A percentile compares a stretch with the other conserved stretches of the same genome.
Evolutionary conservation across 164 flowering plant genomes (phyloP).

Genomic region (Vitis labrusca): DNA sequence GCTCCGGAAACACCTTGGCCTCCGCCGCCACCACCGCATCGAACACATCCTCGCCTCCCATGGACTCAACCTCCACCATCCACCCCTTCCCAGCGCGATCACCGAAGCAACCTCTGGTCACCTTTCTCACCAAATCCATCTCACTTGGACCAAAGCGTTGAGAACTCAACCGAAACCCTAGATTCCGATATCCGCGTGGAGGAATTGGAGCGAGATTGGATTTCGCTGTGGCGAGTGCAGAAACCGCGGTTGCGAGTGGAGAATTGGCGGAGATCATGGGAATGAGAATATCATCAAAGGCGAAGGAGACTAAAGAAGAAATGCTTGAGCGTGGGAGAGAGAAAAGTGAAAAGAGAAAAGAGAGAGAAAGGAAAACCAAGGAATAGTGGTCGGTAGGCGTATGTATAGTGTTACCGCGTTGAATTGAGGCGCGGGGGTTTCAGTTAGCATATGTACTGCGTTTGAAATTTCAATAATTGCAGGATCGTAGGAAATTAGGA

Average conservation of each 20-base stretch:
- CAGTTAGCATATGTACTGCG: too few relatives aligned
- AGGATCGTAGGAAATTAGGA: too few relatives aligned
- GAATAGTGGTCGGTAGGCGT: too few relatives aligned
- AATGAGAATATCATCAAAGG: too few relatives aligned
- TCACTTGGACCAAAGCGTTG: not conserved
- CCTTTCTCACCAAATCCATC: slow-evolving; percentile 25
- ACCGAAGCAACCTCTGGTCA: slow-evolving; percentile 40
- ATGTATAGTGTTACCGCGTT: too few relatives aligned
- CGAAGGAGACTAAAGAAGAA: too few relatives aligned
- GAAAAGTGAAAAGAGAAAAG: not conserved
- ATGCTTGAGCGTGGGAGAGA: too few relatives aligned
- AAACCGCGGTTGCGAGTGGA: slow-evolving; percentile 5
- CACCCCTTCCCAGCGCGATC: slow-evolving; percentile 13
- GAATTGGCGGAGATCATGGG: slow-evolving; percentile 50
- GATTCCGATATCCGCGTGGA: not conserved
- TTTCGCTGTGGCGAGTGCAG: not conserved
- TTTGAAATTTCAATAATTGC: too few relatives aligned
- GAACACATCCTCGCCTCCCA: slow-evolving; percentile 51
- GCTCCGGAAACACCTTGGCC: slow-evolving; percentile 43
- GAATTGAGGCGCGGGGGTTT: too few relatives aligned
- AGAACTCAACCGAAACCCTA: not conserved
- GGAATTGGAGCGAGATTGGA: not conserved
- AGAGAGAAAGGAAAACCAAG: not conserved
- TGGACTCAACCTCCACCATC: slow-evolving; percentile 38
- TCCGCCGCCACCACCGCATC: slow-evolving; percentile 28